phyloP scores from a whole-genome alignment of 345 rosid genomes.

The Gossypium stocksii region DNA sequence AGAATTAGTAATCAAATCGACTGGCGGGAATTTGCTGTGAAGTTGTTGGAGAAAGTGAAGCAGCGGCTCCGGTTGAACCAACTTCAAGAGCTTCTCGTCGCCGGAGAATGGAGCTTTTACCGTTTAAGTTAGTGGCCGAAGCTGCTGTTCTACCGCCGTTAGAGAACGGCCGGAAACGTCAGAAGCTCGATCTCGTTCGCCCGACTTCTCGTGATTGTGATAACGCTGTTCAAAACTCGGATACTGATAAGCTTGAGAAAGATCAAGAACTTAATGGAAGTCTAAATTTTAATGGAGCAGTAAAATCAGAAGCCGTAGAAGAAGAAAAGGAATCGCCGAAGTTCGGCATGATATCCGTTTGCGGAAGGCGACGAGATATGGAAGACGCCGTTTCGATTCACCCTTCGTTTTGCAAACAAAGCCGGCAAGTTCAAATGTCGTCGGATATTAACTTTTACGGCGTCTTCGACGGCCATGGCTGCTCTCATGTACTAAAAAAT shows the following conservation, averaged over 20 bases:
- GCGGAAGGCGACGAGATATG: constrained; percentile 93
- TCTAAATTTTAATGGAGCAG: constrained; percentile 2
- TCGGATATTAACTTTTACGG: constrained; percentile 52
- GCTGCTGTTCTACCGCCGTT: constrained; percentile 35
- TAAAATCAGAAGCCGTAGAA: constrained; percentile 11
- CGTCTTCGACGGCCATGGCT: constrained; percentile 95
- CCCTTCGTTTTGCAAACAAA: constrained; percentile 31
- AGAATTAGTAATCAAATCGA: not conserved
- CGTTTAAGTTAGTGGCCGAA: constrained; percentile 48
- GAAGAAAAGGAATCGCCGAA: constrained; percentile 32
- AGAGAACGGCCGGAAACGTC: constrained; percentile 48
- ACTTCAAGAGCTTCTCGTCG: constrained; percentile 46
- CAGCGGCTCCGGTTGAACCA: constrained; percentile 45
- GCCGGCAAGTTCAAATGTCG: constrained; percentile 3
- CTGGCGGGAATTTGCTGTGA: constrained; percentile 88
- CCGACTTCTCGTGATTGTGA: constrained; percentile 16
- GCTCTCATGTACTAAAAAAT: constrained; percentile 69
- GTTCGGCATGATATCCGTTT: constrained; percentile 78
- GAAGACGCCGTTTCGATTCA: constrained; percentile 81
- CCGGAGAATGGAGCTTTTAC: constrained; percentile 53
- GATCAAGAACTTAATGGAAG: not conserved
- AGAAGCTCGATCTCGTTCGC: constrained; percentile 19
- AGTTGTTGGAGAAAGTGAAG: constrained; percentile 61
- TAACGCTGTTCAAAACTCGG: constrained; percentile 19
- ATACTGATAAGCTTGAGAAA: constrained; percentile 1